Conservation (phyloP, 1,139 yeast species). For the Petasospora fabianii region DNA sequence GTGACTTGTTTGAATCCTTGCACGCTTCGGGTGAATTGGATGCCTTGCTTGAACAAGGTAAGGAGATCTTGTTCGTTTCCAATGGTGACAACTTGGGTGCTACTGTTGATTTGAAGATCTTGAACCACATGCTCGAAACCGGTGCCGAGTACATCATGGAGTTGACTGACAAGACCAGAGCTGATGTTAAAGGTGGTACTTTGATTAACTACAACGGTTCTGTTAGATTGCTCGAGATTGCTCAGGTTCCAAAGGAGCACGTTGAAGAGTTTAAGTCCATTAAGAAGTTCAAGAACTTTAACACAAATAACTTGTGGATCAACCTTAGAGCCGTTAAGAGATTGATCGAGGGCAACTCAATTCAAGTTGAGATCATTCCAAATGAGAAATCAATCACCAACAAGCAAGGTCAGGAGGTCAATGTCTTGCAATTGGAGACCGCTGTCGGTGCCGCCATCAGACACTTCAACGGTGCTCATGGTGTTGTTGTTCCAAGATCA, state of each 20-base stretch:
- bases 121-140: conserved; percentile 89
- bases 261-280: conserved; percentile 97
- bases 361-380: conserved; percentile 93
- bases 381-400: conserved; percentile 74
- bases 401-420: conserved; percentile 70
- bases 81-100: conserved; percentile 99
- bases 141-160: conserved; percentile 97
- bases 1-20: conserved; percentile 91
- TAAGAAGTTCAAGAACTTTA: conserved; percentile 96
- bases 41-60: conserved; percentile 85
- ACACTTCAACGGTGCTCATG: conserved; percentile 92
- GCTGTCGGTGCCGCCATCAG: conserved; percentile 99
- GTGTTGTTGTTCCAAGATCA: conserved; percentile 97
- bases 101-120: conserved; percentile 87
- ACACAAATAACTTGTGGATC: conserved; percentile 97
- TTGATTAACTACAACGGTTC: conserved; percentile 93
- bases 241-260: conserved; percentile 98
- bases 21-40: conserved; percentile 91
- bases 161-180: conserved; percentile 96
- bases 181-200: conserved; percentile 99
- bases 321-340: conserved; percentile 91
- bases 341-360: conserved; percentile 78
- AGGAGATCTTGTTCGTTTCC: conserved; percentile 91
- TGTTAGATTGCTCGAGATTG: conserved; percentile 92
- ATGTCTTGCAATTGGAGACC: conserved; percentile 93